Conservation (phyloP, 495 filamentous ascomycete species). For the Tuber indicum region DNA sequence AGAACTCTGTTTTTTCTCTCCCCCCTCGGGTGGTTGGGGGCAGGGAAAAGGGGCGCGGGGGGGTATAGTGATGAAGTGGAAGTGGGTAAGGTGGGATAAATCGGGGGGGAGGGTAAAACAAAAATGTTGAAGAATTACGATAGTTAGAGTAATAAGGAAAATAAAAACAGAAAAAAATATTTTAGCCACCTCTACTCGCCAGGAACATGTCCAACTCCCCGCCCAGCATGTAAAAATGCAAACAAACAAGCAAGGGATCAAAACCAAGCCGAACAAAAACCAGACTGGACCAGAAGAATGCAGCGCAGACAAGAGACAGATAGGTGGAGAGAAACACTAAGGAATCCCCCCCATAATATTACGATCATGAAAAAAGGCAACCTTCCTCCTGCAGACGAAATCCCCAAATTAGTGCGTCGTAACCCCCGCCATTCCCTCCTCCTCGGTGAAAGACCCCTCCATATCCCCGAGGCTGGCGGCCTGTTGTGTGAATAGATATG, state of each 20-base stretch:
- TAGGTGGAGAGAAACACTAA: not conserved
- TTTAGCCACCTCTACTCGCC: conserved; percentile 2
- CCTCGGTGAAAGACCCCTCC: not conserved
- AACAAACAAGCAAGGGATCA: not conserved
- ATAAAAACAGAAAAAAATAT: not conserved
- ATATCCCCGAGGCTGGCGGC: not conserved
- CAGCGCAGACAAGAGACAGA: not conserved
- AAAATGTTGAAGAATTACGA: not conserved
- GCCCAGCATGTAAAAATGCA: not conserved
- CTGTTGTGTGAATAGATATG: not conserved
- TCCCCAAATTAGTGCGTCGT: not conserved
- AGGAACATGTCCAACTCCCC: not conserved
- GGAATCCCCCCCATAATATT: not conserved
- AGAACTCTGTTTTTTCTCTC: not conserved
- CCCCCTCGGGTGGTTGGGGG: not conserved
- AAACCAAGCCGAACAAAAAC: not conserved
- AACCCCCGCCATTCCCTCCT: not conserved
- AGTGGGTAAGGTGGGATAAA: not conserved
- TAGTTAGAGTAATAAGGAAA: not conserved
- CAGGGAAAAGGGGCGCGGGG: not conserved
- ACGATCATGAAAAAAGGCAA: not conserved
- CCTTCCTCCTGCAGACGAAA: not conserved
- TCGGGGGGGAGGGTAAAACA: not conserved
- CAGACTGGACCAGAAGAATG: not conserved
- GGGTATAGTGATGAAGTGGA: not conserved